Conservation (phyloP, 192 early-diverging fungal species). For the Coemansia sp. region DNA sequence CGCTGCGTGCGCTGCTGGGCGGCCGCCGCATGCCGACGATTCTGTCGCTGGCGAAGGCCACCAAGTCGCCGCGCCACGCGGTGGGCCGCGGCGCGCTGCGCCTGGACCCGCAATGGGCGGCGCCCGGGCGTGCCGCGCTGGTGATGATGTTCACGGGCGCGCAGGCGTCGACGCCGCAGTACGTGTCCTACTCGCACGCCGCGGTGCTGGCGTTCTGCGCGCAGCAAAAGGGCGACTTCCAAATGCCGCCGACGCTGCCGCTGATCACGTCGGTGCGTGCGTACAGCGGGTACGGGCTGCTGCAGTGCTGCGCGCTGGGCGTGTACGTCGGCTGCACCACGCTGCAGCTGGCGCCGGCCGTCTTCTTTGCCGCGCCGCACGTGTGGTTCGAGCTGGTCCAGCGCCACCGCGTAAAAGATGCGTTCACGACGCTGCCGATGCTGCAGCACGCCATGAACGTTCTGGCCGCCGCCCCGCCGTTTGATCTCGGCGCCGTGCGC, state of each 20-base stretch:
- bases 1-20: constrained; percentile 35
- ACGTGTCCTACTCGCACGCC: constrained; percentile 43
- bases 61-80: constrained; percentile 61
- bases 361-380: constrained; percentile 58
- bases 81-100: constrained; percentile 60
- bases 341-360: constrained; percentile 60
- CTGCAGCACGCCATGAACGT: constrained; percentile 66
- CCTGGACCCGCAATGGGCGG: constrained; percentile 57
- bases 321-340: constrained; percentile 61
- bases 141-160: constrained; percentile 52
- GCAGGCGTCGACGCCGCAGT: constrained; percentile 49
- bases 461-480: constrained; percentile 44
- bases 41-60: constrained; percentile 63
- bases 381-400: constrained; percentile 75
- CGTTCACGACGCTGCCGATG: constrained; percentile 63
- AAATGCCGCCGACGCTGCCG: constrained; percentile 42
- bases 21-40: constrained; percentile 54
- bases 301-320: constrained; percentile 54
- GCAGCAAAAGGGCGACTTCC: constrained; percentile 54
- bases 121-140: constrained; percentile 54
- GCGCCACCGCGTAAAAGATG: constrained; percentile 70
- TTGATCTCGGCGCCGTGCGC: constrained; percentile 56
- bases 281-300: constrained; percentile 55
- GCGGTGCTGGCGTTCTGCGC: constrained; percentile 37
- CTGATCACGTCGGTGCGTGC: constrained; percentile 51